Percentiles rank a stretch among this genome's conserved stretches.
Evolutionary conservation across 352 stramenopile species (phyloP).

Genomic region (Salisapilia sapeloensis): DNA sequence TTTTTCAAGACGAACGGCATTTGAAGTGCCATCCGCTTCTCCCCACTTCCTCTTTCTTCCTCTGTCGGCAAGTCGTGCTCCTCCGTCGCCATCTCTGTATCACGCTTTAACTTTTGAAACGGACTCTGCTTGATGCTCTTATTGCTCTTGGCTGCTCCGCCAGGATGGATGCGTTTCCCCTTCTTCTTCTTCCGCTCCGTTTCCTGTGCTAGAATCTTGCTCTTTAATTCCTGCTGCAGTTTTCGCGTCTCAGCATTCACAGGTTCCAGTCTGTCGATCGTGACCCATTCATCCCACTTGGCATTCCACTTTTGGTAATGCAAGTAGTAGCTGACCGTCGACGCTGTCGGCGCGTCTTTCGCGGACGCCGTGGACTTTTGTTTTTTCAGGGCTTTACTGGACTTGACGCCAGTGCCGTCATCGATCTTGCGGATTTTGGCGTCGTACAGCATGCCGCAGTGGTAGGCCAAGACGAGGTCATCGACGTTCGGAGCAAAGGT

Average conservation of each 20-base stretch:
- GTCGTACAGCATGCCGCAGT: constrained; percentile 76
- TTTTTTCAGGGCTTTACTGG: constrained; percentile 3
- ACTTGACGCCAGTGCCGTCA: constrained; percentile 34
- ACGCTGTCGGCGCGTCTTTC: constrained; percentile 9
- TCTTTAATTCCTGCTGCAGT: constrained; percentile 32
- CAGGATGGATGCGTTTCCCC: constrained; percentile 8
- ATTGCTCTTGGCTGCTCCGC: constrained; percentile 5
- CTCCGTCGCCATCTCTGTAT: constrained; percentile 46
- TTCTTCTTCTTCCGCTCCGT: constrained; percentile 22
- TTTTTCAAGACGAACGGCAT: constrained; percentile 88
- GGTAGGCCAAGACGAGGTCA: constrained; percentile 55
- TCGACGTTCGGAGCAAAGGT: too few relatives aligned
- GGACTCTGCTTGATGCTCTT: constrained; percentile 30
- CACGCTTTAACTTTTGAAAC: constrained; percentile 64
- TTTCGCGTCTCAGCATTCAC: constrained; percentile 33
- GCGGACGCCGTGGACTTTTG: constrained; percentile 8
- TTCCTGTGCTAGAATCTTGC: constrained; percentile 1
- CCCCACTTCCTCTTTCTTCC: constrained; percentile 3
- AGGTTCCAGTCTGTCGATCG: constrained; percentile 47
- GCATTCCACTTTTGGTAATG: constrained; percentile 86
- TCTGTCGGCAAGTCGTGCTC: constrained; percentile 17
- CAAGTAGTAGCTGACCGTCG: constrained; percentile 56
- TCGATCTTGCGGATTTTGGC: constrained; percentile 75
- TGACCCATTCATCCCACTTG: constrained; percentile 86
- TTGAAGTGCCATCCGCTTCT: constrained; percentile 44